Evolutionary conservation across 2,329 filamentous ascomycete genomes (phyloP).

Genomic region (Beauveria sp.): DNA sequence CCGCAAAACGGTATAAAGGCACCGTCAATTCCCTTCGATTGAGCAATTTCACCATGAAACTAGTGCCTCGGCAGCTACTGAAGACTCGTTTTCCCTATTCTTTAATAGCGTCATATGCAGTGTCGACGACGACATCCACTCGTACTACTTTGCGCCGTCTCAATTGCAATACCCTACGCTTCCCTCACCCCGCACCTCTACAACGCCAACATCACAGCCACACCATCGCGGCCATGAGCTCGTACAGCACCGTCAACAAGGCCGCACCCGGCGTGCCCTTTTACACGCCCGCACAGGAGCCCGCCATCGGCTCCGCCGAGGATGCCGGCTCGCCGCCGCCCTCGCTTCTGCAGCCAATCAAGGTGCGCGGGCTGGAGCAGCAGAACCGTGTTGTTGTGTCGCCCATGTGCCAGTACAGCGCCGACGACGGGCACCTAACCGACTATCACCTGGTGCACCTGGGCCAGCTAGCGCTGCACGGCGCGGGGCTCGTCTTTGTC

Average conservation of each 20-base stretch:
- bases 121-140: not conserved
- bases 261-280: slow-evolving; percentile 39
- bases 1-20: not conserved
- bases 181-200: not conserved
- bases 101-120: not conserved
- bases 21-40: not conserved
- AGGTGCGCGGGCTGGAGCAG: slow-evolving; percentile 44
- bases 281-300: slow-evolving; percentile 48
- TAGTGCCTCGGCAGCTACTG: not conserved
- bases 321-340: slow-evolving; percentile 30
- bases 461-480: slow-evolving; percentile 68
- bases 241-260: slow-evolving; percentile 23
- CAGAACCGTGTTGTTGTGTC: slow-evolving; percentile 51
- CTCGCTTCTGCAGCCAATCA: slow-evolving; percentile 50
- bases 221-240: not conserved
- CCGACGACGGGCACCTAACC: slow-evolving; percentile 59
- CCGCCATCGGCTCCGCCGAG: slow-evolving; percentile 41
- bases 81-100: not conserved
- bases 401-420: slow-evolving; percentile 56
- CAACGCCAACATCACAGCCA: not conserved
- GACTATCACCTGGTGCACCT: slow-evolving; percentile 79
- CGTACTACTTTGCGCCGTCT: not conserved
- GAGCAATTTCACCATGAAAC: not conserved
- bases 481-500: slow-evolving; percentile 64
- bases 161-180: not conserved